Evolutionary conservation across 495 filamentous ascomycete genomes (phyloP), one percentile per base, ranked within the genome.

Genomic region (Penicillium lagena): DNA sequence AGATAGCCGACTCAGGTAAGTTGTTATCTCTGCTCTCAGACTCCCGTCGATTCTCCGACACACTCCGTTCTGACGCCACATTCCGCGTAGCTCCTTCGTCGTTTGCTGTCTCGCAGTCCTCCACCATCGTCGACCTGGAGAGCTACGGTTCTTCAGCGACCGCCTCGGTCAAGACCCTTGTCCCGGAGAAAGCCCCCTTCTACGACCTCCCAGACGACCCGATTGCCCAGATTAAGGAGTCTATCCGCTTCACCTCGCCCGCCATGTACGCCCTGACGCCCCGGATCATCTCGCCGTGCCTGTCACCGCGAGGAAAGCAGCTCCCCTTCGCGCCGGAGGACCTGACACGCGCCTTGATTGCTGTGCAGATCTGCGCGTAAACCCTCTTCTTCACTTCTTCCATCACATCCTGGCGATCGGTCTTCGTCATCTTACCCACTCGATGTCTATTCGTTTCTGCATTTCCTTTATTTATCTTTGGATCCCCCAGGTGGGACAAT

Each of bases 301-400:
- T 60, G 36, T 56, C 61, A 14, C 55, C 59, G 34, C 59, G 60
- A 27, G 55, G 53, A n/a, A 60, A 54, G 22, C 53, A 49, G 7
- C 48, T 62, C 28, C 59, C 70, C 7, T 71, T 73, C 42, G 40
- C 62, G 7, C 65, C 70, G 0, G 60, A 70, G n/a, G 65, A 71
- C 46, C 51, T 73, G 52, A 54, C 58, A 27, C 62, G 64, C 37
- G 70, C 70, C 44, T 61, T 73, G 60, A 58, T 58, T 52, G 63
- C 64, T 38, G 59, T 73, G 46, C 67, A 66, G 48, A 54, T 71
- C 50, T 68, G 54, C 52, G 53, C 53, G 7, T 68, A 56, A 47
- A 6, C 22, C 22, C 22, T 22, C 22, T 22, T 6, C 22, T 22
- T 22, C 22, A 4, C 11, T 12, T n/a, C 39, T 41, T 38, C 50